A percentile compares a stretch with the other conserved stretches of the same genome.
These are phyloP conservation scores for Glycine soja DNA, from an alignment of 306 rosid species.

Conservation along the genomic window DNA sequence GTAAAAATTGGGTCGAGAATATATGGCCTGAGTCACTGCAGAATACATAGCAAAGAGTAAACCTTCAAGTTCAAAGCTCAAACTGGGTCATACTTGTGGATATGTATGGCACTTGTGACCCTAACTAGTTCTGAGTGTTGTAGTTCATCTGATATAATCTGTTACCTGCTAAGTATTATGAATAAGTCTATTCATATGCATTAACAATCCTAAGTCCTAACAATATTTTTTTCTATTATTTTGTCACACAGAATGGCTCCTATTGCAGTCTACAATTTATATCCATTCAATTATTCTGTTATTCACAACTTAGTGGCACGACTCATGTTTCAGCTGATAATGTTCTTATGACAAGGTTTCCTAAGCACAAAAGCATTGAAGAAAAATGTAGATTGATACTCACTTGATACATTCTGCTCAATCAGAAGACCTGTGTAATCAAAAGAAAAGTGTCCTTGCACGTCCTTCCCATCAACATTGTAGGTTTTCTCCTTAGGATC, in stretches of 20 bases:
- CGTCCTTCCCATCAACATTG: constrained; percentile 58
- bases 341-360: neutral
- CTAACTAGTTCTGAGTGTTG: neutral
- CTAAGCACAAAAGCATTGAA: constrained; percentile 18
- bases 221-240: too few species aligned
- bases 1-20: constrained; percentile 62
- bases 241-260: too few species aligned
- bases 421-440: constrained; percentile 59
- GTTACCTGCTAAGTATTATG: neutral
- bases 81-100: neutral
- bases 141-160: neutral
- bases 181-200: neutral
- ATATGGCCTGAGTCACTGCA: constrained; percentile 69
- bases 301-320: neutral
- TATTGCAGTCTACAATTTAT: neutral
- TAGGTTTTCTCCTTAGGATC: constrained; percentile 59
- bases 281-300: neutral
- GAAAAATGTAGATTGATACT: constrained; percentile 47
- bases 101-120: constrained; percentile 14
- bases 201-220: too few species aligned
- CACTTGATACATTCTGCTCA: constrained; percentile 55
- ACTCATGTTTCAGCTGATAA: neutral
- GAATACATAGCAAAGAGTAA: constrained; percentile 22
- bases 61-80: constrained; percentile 25
- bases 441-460: constrained; percentile 69